Base-by-base conservation (phyloP, 345 rosid species). In the Eucalyptus sp. region DNA sequence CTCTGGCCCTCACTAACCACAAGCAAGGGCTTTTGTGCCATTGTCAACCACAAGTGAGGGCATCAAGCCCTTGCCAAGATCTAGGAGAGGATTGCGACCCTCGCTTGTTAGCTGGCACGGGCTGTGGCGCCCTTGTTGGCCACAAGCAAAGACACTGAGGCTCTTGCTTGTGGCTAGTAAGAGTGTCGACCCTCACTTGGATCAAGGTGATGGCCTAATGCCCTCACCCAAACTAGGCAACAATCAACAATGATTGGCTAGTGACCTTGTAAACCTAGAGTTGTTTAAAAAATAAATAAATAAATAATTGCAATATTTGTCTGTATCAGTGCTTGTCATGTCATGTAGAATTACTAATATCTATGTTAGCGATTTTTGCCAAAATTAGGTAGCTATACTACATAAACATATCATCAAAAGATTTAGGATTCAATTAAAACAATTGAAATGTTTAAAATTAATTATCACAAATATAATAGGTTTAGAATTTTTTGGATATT, bases 61-160 rank as follows among this genome's bases (percentile, higher is more conserved):
- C 5, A 0, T 56, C 13, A 56, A 24, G 62, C 62, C 62, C 13
- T 56, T 25, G 29, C 6, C 29, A 10, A 56, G 29, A 56, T 56
- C 62, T 56, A 56, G 6, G 13, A 56, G 3, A 22, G 62, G 29
- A 24, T 25, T 25, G 13, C 13, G 2, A 56, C 62, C 12, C 62
- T 24, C 5, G 10, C 25, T 52, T 20, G 25, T 52, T 52, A 20
- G 25, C 0, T 52, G 0, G 58, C 24, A 52, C 0, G 5, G 10
- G 58, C 10, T 20, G 0, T 1, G 2, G 1, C 0, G 2, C 58
- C 56, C 25, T 52, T 18, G 24, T 52, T 52, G 58, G 25, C 10
- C 10, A 52, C 58, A 20, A 52, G 58, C 58, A 52, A 52, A 10
- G 10, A 25, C 29, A 25, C 29, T 0, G 2, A 56, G 13, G 62